A percentile compares a stretch with the other conserved stretches of the same genome.
Conservation (phyloP, 2,329 filamentous ascomycete genomes). For the Drechslerella coelobrocha region DNA sequence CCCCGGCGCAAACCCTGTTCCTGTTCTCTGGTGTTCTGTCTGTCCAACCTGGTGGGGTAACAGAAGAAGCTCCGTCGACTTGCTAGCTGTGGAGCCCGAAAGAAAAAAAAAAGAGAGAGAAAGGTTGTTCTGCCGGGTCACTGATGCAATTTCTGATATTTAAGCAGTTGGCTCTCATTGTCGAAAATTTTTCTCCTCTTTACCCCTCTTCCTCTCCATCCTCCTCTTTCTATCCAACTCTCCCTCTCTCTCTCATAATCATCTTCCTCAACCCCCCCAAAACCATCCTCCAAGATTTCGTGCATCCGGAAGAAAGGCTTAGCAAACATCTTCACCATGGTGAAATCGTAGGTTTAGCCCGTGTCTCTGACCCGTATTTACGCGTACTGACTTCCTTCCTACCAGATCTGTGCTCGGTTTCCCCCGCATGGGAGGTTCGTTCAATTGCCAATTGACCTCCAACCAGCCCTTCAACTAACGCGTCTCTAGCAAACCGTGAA, state of each 20-base stretch:
- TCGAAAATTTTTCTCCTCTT: constrained; percentile 51
- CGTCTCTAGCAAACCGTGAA: constrained; percentile 76
- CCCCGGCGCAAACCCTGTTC: constrained; percentile 12
- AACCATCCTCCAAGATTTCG: constrained; percentile 46
- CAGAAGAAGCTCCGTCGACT: constrained; percentile 19
- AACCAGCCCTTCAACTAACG: constrained; percentile 23
- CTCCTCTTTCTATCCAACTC: constrained; percentile 31
- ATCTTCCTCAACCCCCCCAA: constrained; percentile 14
- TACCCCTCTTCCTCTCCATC: constrained; percentile 49
- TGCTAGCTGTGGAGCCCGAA: constrained; percentile 1
- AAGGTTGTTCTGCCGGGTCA: constrained; percentile 19
- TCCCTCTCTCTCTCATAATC: constrained; percentile 25
- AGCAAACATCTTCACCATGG: constrained; percentile 61
- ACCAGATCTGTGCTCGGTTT: constrained; percentile 84
- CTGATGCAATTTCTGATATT: constrained; percentile 33
- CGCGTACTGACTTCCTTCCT: constrained; percentile 39
- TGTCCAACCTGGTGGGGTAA: constrained; percentile 28
- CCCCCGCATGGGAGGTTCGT: constrained; percentile 85
- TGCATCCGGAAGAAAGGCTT: constrained; percentile 49
- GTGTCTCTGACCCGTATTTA: not conserved
- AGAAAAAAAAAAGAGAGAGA: constrained; percentile 12
- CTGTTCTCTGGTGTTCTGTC: not conserved
- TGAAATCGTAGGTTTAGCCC: constrained; percentile 65
- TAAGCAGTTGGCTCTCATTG: constrained; percentile 48
- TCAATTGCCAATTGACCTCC: constrained; percentile 24